These are phyloP conservation scores for Botrytis cinerea DNA, from an alignment of 2,329 filamentous ascomycete genomes.

Conservation along the genomic window DNA sequence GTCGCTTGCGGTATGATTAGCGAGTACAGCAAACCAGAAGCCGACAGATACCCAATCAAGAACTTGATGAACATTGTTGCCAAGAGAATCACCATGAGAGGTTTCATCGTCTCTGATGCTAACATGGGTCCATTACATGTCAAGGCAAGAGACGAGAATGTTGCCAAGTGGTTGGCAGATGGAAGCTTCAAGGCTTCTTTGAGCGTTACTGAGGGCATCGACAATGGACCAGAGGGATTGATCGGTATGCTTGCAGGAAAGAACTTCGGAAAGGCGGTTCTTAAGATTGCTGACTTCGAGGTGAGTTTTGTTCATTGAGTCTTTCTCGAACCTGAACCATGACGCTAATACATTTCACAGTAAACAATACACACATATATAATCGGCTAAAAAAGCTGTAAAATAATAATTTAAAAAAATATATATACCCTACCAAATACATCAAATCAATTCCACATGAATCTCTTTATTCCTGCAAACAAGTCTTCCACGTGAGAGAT, in stretches of 20 bases:
- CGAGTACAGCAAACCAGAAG: conserved; percentile 60
- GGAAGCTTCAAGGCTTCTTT: conserved; percentile 63
- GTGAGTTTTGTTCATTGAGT: conserved; percentile 13
- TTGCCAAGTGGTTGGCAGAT: conserved; percentile 68
- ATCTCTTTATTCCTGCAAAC: too few relatives aligned
- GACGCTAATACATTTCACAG: not conserved
- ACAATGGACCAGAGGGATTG: conserved; percentile 65
- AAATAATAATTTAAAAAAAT: not conserved
- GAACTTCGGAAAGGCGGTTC: conserved; percentile 73
- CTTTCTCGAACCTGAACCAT: rapidly evolving
- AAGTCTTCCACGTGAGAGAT: not conserved
- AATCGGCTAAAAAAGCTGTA: not conserved
- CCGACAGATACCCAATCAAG: conserved; percentile 60
- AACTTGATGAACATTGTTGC: conserved; percentile 61
- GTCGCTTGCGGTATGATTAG: conserved; percentile 66
- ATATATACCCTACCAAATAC: not conserved
- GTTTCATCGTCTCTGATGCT: conserved; percentile 66
- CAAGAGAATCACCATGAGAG: conserved; percentile 64
- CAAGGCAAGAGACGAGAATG: conserved; percentile 64
- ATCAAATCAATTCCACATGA: too few relatives aligned
- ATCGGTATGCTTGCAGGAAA: conserved; percentile 67
- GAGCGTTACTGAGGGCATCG: conserved; percentile 65
- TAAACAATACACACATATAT: not conserved
- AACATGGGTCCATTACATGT: conserved; percentile 62
- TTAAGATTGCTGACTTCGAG: conserved; percentile 54